phyloP scores from a whole-genome alignment of 352 stramenopile species.

The Bremia lactucae region DNA sequence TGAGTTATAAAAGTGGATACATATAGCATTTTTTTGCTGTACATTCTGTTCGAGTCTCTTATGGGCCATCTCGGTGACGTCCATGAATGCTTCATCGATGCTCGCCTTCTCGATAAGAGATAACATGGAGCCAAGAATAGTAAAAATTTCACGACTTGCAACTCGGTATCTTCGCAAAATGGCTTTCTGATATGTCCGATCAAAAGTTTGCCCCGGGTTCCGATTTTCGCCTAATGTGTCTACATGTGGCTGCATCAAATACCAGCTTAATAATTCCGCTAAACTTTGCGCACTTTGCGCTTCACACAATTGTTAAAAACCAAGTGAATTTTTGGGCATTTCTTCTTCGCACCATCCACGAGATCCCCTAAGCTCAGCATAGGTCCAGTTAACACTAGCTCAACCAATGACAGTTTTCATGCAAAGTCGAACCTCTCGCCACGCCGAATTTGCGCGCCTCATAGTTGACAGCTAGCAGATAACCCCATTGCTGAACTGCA shows the following conservation, averaged over 20 bases:
- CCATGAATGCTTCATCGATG: slow-evolving; percentile 78
- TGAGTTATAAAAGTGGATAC: not conserved
- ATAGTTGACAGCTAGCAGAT: slow-evolving; percentile 79
- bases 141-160: slow-evolving; percentile 71
- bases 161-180: slow-evolving; percentile 70
- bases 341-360: slow-evolving; percentile 42
- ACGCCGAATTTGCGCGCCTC: slow-evolving; percentile 62
- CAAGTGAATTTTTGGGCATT: slow-evolving; percentile 71
- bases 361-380: slow-evolving; percentile 39
- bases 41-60: slow-evolving; percentile 44
- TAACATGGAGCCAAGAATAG: slow-evolving; percentile 38
- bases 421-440: slow-evolving; percentile 24
- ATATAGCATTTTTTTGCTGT: not conserved
- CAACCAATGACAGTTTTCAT: not conserved
- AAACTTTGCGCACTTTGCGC: not conserved
- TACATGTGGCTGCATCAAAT: slow-evolving; percentile 53
- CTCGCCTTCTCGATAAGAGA: slow-evolving; percentile 59
- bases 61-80: slow-evolving; percentile 55
- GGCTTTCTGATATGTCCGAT: slow-evolving; percentile 73
- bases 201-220: slow-evolving; percentile 42
- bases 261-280: slow-evolving; percentile 1
- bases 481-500: slow-evolving; percentile 79
- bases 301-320: slow-evolving; percentile 19
- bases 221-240: slow-evolving; percentile 73
- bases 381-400: not conserved